A percentile compares a stretch with the other conserved stretches of the same genome.
These are phyloP conservation scores for Ogataea parapolymorpha DNA, from an alignment of 805 yeast genomes.

Conservation along the genomic window DNA sequence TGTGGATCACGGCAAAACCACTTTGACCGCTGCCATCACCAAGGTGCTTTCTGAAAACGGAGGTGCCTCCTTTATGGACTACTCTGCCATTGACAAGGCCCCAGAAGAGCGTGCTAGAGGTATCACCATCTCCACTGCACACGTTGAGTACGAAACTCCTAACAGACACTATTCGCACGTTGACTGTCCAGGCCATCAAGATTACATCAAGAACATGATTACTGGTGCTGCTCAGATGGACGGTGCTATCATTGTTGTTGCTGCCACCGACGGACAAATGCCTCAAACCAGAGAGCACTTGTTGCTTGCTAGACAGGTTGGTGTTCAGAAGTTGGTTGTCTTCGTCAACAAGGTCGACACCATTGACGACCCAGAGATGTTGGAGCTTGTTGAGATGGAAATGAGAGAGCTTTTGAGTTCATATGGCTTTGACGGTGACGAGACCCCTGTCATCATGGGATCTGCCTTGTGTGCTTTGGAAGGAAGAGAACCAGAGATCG, in stretches of 20 bases:
- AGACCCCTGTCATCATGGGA: conserved; percentile 97
- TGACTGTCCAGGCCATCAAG: conserved; percentile 99
- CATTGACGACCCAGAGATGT: conserved; percentile 97
- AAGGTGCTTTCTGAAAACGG: conserved; percentile 85
- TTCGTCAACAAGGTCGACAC: conserved; percentile 98
- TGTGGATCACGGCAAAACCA: conserved; percentile 98
- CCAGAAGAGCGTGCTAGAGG: conserved; percentile 99
- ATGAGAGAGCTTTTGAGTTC: conserved; percentile 92
- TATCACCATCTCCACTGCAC: conserved; percentile 97
- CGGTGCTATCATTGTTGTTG: conserved; percentile 98
- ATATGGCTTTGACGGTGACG: conserved; percentile 97
- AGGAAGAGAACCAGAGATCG: conserved; percentile 84
- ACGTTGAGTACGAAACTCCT: conserved; percentile 93
- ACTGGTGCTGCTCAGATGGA: conserved; percentile 99
- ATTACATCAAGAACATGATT: conserved; percentile 97
- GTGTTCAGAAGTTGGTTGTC: conserved; percentile 96
- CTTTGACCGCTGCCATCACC: conserved; percentile 97
- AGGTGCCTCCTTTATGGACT: conserved; percentile 92
- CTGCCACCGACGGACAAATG: conserved; percentile 99
- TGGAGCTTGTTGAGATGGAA: conserved; percentile 99
- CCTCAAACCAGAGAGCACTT: conserved; percentile 99
- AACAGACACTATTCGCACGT: conserved; percentile 97
- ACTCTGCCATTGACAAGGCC: conserved; percentile 90
- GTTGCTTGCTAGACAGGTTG: conserved; percentile 98
- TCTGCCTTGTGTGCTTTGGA: conserved; percentile 97